A percentile compares a stretch with the other conserved stretches of the same genome.
phyloP scores from a whole-genome alignment of 768 basidiomycete genomes.

The Cystofilobasidium ferigula region DNA sequence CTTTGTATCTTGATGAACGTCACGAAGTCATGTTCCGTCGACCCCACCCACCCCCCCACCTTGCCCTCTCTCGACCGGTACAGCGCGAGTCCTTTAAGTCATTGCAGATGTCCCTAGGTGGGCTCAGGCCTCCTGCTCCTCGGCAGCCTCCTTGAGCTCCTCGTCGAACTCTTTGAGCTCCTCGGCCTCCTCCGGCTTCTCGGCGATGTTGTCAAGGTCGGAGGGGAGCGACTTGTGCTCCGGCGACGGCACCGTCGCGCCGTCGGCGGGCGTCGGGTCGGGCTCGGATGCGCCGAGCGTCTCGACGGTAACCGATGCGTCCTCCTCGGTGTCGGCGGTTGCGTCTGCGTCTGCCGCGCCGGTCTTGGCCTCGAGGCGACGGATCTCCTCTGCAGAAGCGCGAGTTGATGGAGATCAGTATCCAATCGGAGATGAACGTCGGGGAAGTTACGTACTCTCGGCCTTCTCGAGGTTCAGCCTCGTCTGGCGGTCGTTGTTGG shows the following conservation, averaged over 20 bases:
- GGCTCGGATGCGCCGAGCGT: conserved; percentile 8
- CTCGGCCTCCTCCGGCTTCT: conserved; percentile 13
- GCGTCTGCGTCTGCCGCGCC: conserved; percentile 10
- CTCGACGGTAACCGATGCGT: background rate
- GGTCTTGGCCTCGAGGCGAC: conserved; percentile 21
- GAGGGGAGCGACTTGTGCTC: conserved; percentile 5
- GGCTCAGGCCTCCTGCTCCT: conserved; percentile 20
- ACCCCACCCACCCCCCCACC: too few relatives aligned
- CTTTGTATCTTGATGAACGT: background rate
- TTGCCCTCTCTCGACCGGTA: background rate
- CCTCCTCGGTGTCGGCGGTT: conserved; percentile 11
- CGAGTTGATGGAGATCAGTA: background rate
- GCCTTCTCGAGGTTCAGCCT: conserved; percentile 30
- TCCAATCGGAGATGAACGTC: background rate
- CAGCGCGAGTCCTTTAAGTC: background rate
- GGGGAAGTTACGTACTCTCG: background rate
- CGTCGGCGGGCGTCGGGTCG: conserved; percentile 12
- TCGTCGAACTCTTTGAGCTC: conserved; percentile 11
- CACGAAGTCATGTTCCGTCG: background rate
- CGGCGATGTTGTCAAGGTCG: conserved; percentile 7
- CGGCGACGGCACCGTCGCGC: background rate
- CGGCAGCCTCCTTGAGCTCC: conserved; percentile 22
- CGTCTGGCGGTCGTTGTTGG: conserved; percentile 58
- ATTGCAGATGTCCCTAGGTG: too few relatives aligned
- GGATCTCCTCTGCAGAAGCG: conserved; percentile 17